These are phyloP conservation scores for Zasmidium cellare DNA, from an alignment of 2,329 filamentous ascomycete species.

Conservation along the genomic window DNA sequence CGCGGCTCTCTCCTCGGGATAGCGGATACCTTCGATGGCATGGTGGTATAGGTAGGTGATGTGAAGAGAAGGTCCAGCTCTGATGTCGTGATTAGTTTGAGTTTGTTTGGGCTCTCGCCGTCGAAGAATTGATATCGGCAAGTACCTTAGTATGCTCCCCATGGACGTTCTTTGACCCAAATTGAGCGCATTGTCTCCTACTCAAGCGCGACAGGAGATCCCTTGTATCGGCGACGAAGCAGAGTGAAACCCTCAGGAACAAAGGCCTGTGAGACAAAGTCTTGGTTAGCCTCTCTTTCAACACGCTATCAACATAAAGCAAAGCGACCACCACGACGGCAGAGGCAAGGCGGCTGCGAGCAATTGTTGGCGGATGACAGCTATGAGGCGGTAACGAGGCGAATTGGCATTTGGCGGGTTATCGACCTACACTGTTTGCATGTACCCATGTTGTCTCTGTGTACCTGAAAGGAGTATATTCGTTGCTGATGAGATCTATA, in stretches of 20 bases:
- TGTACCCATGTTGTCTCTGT: neutral
- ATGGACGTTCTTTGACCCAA: neutral
- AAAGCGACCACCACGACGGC: neutral
- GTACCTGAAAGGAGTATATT: too few species aligned
- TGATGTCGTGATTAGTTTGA: neutral
- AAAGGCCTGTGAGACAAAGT: neutral
- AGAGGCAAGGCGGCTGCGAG: neutral
- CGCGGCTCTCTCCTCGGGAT: neutral
- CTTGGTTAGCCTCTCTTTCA: neutral
- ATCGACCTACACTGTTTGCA: neutral
- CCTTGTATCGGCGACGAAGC: neutral
- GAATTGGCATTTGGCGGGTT: neutral
- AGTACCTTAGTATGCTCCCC: neutral
- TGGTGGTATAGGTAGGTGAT: neutral
- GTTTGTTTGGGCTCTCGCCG: neutral
- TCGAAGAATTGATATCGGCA: neutral
- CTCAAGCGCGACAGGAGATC: neutral
- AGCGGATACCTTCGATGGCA: neutral
- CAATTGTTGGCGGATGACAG: neutral
- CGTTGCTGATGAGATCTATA: neutral
- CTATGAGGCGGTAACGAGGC: neutral
- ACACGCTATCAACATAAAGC: neutral
- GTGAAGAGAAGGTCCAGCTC: neutral
- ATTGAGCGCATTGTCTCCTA: neutral
- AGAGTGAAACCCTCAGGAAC: neutral